Conservation (phyloP, 1,284 basidiomycete species). For the Trichosporon inkin region DNA sequence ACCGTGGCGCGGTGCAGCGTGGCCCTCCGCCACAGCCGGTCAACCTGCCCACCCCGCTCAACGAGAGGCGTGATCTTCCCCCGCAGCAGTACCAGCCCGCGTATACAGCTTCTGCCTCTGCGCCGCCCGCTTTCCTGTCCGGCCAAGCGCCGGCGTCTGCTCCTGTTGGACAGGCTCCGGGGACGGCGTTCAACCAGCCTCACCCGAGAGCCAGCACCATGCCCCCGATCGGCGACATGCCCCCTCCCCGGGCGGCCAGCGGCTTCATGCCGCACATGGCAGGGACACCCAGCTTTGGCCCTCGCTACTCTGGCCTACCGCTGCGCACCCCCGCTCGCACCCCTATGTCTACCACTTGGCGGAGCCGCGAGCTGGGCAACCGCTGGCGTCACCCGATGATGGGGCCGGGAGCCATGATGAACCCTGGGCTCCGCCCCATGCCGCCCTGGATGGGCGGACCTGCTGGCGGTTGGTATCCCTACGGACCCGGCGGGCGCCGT, state of each 20-base stretch:
- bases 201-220: not conserved
- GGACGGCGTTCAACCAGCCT: not conserved
- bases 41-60: constrained; percentile 46
- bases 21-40: constrained; percentile 23
- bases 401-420: not conserved
- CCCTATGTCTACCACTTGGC: not conserved
- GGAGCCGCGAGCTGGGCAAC: not conserved
- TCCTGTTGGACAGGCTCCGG: not conserved
- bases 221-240: not conserved
- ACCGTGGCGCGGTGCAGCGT: not conserved
- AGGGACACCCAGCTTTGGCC: not conserved
- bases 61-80: constrained; percentile 9
- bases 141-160: not conserved
- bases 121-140: not conserved
- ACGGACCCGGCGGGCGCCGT: too few relatives aligned
- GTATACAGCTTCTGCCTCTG: not conserved
- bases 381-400: not conserved
- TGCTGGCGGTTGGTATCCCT: too few relatives aligned
- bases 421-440: not conserved
- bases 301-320: not conserved
- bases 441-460: not conserved
- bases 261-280: not conserved
- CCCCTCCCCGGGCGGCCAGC: not conserved
- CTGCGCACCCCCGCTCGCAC: not conserved
- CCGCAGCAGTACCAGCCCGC: not conserved